A percentile compares a stretch with the other conserved stretches of the same genome.
Evolutionary conservation across 202 grass and related monocot genomes (phyloP).

Genomic region (Zizania palustris): DNA sequence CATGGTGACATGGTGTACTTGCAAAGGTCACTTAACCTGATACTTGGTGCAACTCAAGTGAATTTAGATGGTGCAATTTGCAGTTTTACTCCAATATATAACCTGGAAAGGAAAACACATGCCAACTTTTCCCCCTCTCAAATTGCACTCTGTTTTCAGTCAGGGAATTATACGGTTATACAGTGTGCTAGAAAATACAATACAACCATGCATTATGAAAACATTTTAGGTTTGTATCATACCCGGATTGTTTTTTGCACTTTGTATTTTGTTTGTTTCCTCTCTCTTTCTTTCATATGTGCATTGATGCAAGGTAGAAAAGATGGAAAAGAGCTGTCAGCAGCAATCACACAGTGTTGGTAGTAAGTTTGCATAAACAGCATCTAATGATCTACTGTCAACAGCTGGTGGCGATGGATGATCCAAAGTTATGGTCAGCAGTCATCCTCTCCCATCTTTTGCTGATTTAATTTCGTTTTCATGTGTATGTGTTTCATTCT

Average conservation of each 20-base stretch:
- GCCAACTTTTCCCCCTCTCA: too few species aligned
- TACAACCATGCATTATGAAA: too few species aligned
- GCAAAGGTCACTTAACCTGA: neutral
- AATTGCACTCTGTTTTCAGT: too few species aligned
- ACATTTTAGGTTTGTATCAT: too few species aligned
- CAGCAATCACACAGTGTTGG: neutral
- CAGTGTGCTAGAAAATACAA: too few species aligned
- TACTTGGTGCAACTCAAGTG: neutral
- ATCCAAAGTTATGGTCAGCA: constrained; percentile 2
- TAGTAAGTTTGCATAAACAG: too few species aligned
- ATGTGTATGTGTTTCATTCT: neutral
- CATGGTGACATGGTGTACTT: neutral
- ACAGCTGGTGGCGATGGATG: constrained; percentile 8
- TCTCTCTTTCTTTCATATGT: neutral
- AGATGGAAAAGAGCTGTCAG: neutral
- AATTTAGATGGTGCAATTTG: neutral
- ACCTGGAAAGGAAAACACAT: too few species aligned
- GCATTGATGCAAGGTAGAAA: neutral
- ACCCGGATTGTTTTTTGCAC: too few species aligned
- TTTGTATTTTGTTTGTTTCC: too few species aligned
- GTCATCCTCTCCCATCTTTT: neutral
- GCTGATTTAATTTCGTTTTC: neutral
- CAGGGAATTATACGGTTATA: too few species aligned
- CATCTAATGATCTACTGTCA: neutral
- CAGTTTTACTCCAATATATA: neutral